phyloP scores from a whole-genome alignment of 352 stramenopile species.

The Phytopythium oedochilum region DNA sequence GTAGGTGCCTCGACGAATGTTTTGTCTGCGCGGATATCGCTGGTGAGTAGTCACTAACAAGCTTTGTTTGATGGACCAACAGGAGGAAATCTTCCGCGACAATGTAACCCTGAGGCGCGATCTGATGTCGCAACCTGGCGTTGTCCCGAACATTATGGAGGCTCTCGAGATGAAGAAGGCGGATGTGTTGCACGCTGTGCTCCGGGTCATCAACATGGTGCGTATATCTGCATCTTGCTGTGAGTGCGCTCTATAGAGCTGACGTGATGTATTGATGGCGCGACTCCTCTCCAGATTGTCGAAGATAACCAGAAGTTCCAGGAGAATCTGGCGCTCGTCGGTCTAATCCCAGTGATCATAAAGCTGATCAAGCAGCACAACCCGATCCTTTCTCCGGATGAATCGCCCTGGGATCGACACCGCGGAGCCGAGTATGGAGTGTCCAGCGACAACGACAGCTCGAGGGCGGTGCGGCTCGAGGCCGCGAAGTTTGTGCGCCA shows the following conservation, averaged over 20 bases:
- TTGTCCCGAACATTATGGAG: conserved; percentile 92
- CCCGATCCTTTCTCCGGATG: conserved; percentile 18
- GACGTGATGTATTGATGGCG: conserved; percentile 1
- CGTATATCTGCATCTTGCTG: background rate
- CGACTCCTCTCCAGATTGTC: conserved; percentile 78
- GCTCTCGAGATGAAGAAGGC: conserved; percentile 90
- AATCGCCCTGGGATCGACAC: conserved; percentile 7
- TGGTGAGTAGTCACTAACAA: background rate
- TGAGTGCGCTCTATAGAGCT: background rate
- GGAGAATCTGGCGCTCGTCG: conserved; percentile 89
- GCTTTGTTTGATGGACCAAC: conserved; percentile 1
- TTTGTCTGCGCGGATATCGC: background rate
- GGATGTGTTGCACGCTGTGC: conserved; percentile 79
- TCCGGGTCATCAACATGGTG: conserved; percentile 86
- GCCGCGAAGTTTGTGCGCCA: conserved; percentile 87
- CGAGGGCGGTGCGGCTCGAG: conserved; percentile 71
- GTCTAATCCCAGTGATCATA: conserved; percentile 89
- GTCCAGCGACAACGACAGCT: conserved; percentile 24
- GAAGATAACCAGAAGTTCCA: conserved; percentile 89
- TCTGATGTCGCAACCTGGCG: conserved; percentile 88
- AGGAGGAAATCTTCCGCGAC: conserved; percentile 79
- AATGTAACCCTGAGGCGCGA: conserved; percentile 69
- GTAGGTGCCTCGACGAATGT: conserved; percentile 14
- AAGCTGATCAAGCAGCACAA: conserved; percentile 73
- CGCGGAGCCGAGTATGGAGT: background rate